Base-by-base conservation (phyloP, 768 basidiomycete species). In the Leccinum sublutescens region DNA sequence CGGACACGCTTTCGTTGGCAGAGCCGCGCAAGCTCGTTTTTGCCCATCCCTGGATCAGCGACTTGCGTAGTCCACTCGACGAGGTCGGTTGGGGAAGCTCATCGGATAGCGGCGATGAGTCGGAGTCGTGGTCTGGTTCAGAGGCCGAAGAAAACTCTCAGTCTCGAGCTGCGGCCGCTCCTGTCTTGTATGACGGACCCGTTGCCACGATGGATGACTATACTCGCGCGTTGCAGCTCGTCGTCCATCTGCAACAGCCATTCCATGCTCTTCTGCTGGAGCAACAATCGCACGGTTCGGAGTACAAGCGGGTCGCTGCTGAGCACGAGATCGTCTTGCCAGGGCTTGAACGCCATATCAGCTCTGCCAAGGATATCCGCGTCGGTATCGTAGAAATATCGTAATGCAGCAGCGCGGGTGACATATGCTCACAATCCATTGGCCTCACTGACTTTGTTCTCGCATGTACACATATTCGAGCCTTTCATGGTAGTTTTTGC, bases 21-120 rank as follows among this genome's bases (percentile, higher is more conserved):
- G 33, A 33, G 33, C 33, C 33, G 5, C 33, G 33, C 33, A 33
- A 33, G 27, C 19, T 59, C 8, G 19, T 61, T 47, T 19, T 65
- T 15, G 52, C 58, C 14, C 45, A 59, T 36, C 64, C 64, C 2
- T 65, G 64, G 64, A 34, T 65, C 36, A 53, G 64, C n/a, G 53
- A 56, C 27, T 25, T 65, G 2, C 27, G 21, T 2, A 50, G 36
- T 19, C 60, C 49, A 7, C 52, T 48, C 1, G 60, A 57, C 5
- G 48, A 40, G 17, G 19, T 4, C 5, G 14, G 34, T 15, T 27
- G 25, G 59, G 27, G 38, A 23, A n/a, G 33, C 8, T 2, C 19
- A 5, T 14, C 9, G 0, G 55, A 52, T 21, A 27, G 25, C 2
- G 43, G 31, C 1, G 38, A 50, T 5, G 45, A 34, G 15, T 31